Conservation (phyloP, 176 grass and related monocot species). For the Eleusine indica region DNA sequence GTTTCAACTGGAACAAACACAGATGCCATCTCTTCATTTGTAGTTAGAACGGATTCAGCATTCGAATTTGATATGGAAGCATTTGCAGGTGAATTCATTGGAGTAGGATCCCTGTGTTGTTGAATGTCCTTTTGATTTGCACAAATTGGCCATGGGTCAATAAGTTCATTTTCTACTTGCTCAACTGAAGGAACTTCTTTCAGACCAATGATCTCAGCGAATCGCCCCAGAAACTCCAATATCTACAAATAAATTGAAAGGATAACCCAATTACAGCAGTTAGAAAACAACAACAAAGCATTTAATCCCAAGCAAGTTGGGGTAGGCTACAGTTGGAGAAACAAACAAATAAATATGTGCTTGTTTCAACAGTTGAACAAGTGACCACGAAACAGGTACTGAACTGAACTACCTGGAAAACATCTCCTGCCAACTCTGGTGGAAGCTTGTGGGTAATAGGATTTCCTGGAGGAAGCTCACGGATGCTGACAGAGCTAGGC, state of each 20-base stretch:
- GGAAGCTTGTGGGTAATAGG: conserved; percentile 77
- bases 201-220: conserved; percentile 75
- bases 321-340: conserved; percentile 15
- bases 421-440: conserved; percentile 75
- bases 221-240: conserved; percentile 81
- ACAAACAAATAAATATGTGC: conserved; percentile 41
- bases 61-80: conserved; percentile 55
- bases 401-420: conserved; percentile 79
- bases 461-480: conserved; percentile 64
- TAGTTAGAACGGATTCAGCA: conserved; percentile 53
- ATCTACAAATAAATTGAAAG: conserved; percentile 62
- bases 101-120: conserved; percentile 46
- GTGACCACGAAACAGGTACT: conserved; percentile 36
- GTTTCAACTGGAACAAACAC: conserved; percentile 80
- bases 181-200: conserved; percentile 87
- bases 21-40: conserved; percentile 53
- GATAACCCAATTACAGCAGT: conserved; percentile 29
- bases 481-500: conserved; percentile 37
- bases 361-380: conserved; percentile 29
- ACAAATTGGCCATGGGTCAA: conserved; percentile 84
- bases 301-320: too few species aligned
- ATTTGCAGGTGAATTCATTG: conserved; percentile 54
- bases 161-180: conserved; percentile 91
- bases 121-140: conserved; percentile 54
- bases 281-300: not conserved